These are phyloP conservation scores for Naganishia onofrii DNA, from an alignment of 768 basidiomycete species.

Conservation along the genomic window DNA sequence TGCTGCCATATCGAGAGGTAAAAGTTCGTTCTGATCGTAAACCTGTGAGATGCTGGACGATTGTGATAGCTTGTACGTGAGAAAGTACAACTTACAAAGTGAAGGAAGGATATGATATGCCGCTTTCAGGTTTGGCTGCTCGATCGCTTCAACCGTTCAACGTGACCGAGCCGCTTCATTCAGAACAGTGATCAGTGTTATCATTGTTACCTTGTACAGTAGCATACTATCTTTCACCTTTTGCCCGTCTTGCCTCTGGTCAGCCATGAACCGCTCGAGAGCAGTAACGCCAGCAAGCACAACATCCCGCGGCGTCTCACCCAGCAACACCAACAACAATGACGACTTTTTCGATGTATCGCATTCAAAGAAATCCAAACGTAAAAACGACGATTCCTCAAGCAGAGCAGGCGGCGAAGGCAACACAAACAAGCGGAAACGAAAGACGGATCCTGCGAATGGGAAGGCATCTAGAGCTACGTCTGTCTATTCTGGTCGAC, in stretches of 20 bases:
- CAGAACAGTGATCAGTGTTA: too few relatives aligned
- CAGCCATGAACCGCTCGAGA: conserved; percentile 16
- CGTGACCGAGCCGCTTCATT: not conserved
- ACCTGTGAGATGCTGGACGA: not conserved
- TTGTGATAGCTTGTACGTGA: too few relatives aligned
- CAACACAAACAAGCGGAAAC: not conserved
- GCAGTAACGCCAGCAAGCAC: conserved; percentile 10
- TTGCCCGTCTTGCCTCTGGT: not conserved
- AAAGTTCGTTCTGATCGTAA: too few relatives aligned
- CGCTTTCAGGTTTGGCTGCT: not conserved
- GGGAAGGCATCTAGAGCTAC: conserved; percentile 11
- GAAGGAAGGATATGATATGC: too few relatives aligned
- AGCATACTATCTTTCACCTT: not conserved
- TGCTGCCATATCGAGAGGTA: conserved; percentile 5
- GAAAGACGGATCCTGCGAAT: not conserved
- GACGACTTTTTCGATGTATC: conserved; percentile 15
- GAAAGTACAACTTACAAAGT: too few relatives aligned
- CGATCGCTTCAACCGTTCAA: conserved; percentile 3
- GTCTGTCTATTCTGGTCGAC: conserved; percentile 16
- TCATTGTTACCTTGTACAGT: not conserved
- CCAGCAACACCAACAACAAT: conserved; percentile 22
- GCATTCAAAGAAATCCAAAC: conserved; percentile 13
- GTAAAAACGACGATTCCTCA: conserved; percentile 11
- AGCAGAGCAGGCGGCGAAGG: conserved; percentile 11
- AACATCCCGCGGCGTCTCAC: conserved; percentile 19